A percentile compares a stretch with the other conserved stretches of the same genome.
These are phyloP conservation scores for Hypoxylon sp. DNA, from an alignment of 2,329 filamentous ascomycete genomes.

Conservation along the genomic window DNA sequence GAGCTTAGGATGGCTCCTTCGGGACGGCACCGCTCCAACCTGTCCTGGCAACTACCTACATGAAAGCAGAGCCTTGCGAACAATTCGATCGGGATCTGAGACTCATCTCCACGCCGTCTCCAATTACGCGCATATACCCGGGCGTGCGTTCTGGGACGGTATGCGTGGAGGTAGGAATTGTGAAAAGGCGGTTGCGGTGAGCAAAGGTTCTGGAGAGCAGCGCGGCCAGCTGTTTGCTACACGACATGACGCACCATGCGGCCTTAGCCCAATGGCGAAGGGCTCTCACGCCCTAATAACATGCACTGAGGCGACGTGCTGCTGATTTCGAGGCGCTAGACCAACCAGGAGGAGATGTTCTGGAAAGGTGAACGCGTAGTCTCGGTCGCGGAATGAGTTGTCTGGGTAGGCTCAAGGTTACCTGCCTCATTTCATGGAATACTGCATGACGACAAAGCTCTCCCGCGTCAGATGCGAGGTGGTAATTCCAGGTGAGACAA, in stretches of 20 bases:
- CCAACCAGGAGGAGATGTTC: constrained; percentile 18
- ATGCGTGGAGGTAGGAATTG: background rate
- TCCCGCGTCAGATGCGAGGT: constrained; percentile 2
- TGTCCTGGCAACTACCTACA: background rate
- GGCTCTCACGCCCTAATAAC: constrained; percentile 21
- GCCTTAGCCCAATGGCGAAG: constrained; percentile 22
- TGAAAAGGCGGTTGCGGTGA: background rate
- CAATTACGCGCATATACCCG: background rate
- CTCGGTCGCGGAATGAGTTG: constrained; percentile 32
- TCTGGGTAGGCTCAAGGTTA: constrained; percentile 30
- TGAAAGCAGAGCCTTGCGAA: background rate
- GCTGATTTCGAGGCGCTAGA: constrained; percentile 29
- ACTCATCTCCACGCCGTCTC: background rate
- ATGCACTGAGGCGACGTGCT: constrained; percentile 38
- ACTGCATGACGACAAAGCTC: constrained; percentile 29
- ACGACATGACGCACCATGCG: constrained; percentile 31
- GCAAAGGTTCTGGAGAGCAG: constrained; percentile 16
- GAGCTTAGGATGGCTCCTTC: no score
- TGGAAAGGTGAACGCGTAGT: constrained; percentile 2
- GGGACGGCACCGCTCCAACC: background rate
- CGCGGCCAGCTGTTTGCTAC: constrained; percentile 34
- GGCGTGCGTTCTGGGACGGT: background rate
- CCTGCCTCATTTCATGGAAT: constrained; percentile 36
- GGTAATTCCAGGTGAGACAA: background rate
- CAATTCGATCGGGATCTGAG: background rate